phyloP scores from a whole-genome alignment of 371 early-diverging fungal species.

The Syncephalastrum monosporum region DNA sequence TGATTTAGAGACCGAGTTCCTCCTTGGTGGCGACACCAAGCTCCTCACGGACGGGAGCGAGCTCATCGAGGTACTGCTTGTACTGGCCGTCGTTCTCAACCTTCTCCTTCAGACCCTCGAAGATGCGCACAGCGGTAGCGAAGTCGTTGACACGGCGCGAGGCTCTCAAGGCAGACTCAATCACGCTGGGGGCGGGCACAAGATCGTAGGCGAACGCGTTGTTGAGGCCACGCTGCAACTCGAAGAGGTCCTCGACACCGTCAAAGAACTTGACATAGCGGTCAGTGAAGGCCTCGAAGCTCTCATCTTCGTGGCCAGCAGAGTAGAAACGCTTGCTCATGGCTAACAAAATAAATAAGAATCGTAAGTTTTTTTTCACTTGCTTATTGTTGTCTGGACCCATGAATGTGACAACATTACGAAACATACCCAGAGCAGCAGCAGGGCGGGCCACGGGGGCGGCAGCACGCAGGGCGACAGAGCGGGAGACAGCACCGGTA shows the following conservation, averaged over 20 bases:
- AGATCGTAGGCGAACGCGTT: conserved; percentile 95
- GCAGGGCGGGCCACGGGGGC: conserved; percentile 24
- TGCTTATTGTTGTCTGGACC: background rate
- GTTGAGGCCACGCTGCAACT: conserved; percentile 96
- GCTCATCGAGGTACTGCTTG: conserved; percentile 82
- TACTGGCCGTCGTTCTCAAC: conserved; percentile 82
- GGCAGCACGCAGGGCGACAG: conserved; percentile 30
- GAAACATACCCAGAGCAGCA: conserved; percentile 11
- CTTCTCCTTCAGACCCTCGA: conserved; percentile 93
- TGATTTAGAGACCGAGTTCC: conserved; percentile 71
- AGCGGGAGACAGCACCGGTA: conserved; percentile 42
- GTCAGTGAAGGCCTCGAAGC: conserved; percentile 78
- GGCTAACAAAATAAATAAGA: conserved; percentile 15
- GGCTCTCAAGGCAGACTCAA: conserved; percentile 88
- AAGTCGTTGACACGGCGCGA: conserved; percentile 91
- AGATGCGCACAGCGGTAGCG: conserved; percentile 89
- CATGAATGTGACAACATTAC: background rate
- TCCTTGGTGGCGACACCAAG: conserved; percentile 87
- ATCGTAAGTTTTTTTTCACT: conserved; percentile 1
- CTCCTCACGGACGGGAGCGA: conserved; percentile 84
- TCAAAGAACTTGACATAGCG: conserved; percentile 89
- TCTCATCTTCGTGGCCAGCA: conserved; percentile 71
- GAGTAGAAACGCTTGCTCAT: conserved; percentile 61
- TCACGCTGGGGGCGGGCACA: conserved; percentile 86
- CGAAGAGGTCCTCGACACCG: conserved; percentile 91